These are phyloP conservation scores for Gryganskiella cystojenkinii DNA, from an alignment of 192 early-diverging fungal genomes.

Conservation along the genomic window DNA sequence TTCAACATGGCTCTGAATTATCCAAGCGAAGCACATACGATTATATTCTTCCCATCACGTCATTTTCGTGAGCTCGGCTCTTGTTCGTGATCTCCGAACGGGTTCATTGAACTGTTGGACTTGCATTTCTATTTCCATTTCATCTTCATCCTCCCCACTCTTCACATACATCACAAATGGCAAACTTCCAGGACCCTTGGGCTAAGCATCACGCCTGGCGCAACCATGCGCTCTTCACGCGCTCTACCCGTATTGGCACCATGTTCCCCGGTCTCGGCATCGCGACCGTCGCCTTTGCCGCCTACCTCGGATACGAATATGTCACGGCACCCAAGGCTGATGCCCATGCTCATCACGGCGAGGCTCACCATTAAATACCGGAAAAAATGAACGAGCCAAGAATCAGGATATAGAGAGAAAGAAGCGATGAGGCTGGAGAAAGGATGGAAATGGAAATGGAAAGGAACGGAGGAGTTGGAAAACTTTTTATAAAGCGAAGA, in stretches of 20 bases:
- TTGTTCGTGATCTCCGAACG: too few species aligned
- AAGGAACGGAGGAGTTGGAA: too few species aligned
- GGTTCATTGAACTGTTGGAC: not conserved
- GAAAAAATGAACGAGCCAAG: too few species aligned
- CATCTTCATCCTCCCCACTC: not conserved
- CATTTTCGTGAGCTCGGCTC: too few species aligned
- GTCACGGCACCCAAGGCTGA: constrained; percentile 58
- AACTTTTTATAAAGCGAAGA: too few species aligned
- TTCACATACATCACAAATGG: constrained; percentile 23
- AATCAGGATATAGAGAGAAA: too few species aligned
- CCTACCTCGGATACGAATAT: constrained; percentile 75
- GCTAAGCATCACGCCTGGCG: constrained; percentile 80
- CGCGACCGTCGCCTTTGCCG: constrained; percentile 79
- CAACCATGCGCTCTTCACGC: constrained; percentile 74
- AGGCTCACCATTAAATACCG: constrained; percentile 38
- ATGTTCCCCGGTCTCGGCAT: constrained; percentile 84
- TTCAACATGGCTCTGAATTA: too few species aligned
- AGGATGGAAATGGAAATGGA: too few species aligned
- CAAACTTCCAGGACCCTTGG: constrained; percentile 79
- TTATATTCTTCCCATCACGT: too few species aligned
- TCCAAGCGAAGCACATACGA: too few species aligned
- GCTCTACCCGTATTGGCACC: constrained; percentile 66
- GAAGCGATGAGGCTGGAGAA: too few species aligned
- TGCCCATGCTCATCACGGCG: constrained; percentile 42
- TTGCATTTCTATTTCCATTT: not conserved